Conservation (phyloP, 352 stramenopile species). For the Phytophthora agathidicida region DNA sequence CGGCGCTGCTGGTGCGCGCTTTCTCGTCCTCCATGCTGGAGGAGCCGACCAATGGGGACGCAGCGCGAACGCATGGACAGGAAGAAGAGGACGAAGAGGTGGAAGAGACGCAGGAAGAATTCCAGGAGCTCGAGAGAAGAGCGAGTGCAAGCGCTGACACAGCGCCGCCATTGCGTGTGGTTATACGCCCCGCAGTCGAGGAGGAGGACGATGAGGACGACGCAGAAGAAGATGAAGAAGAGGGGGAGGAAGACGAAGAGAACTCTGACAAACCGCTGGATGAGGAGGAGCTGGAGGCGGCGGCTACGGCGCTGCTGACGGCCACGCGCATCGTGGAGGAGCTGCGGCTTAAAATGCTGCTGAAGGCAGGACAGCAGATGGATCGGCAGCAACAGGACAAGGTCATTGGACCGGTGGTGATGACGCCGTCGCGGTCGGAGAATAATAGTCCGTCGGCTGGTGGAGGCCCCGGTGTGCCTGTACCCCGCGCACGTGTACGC, state of each 20-base stretch:
- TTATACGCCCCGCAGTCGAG: constrained; percentile 6
- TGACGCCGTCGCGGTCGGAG: constrained; percentile 11
- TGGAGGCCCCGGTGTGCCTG: constrained; percentile 43
- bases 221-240: constrained; percentile 40
- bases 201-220: constrained; percentile 60
- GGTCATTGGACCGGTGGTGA: constrained; percentile 4
- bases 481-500: constrained; percentile 40
- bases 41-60: neutral
- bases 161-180: constrained; percentile 16
- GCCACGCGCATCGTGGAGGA: constrained; percentile 64
- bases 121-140: constrained; percentile 29
- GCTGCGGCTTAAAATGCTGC: constrained; percentile 57
- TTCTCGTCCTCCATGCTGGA: constrained; percentile 41
- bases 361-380: constrained; percentile 55
- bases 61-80: neutral
- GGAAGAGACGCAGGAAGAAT: constrained; percentile 36
- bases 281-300: constrained; percentile 50
- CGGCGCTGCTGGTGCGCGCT: constrained; percentile 49
- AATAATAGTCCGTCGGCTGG: neutral
- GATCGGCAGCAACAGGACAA: constrained; percentile 38
- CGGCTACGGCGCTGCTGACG: constrained; percentile 55
- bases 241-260: constrained; percentile 41
- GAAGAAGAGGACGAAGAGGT: constrained; percentile 41
- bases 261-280: constrained; percentile 37
- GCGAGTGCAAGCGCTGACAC: neutral